Evolutionary conservation across 441 rosid genomes (phyloP).

Genomic region (Macaranga tanarius): DNA sequence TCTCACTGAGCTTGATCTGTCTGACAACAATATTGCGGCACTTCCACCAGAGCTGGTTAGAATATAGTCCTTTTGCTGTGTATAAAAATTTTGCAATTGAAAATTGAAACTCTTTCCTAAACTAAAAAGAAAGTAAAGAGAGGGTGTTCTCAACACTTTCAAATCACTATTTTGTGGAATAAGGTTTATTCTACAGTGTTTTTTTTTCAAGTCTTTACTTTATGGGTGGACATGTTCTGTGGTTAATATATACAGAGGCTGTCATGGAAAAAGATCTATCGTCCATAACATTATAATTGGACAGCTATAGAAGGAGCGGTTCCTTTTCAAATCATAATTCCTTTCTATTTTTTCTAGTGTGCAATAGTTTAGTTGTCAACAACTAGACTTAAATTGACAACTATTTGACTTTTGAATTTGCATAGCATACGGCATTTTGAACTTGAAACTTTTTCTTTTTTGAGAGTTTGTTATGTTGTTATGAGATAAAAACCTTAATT

Average conservation of each 20-base stretch:
- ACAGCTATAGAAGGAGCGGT: background rate
- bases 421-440: background rate
- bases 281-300: too few species aligned
- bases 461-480: background rate
- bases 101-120: background rate
- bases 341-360: background rate
- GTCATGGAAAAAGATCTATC: too few species aligned
- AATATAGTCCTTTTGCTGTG: constrained; percentile 11
- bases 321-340: too few species aligned
- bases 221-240: background rate
- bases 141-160: background rate
- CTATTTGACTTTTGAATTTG: background rate
- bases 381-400: too few species aligned
- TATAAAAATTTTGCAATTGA: background rate
- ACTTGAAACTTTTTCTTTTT: too few species aligned
- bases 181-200: constrained; percentile 1
- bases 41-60: constrained; percentile 82
- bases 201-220: too few species aligned
- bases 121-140: background rate
- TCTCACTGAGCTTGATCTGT: constrained; percentile 75
- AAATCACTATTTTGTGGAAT: background rate
- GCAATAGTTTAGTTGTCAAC: too few species aligned
- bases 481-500: background rate
- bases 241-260: too few species aligned
- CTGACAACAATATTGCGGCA: constrained; percentile 84